Conservation (phyloP, 2,329 filamentous ascomycete species). For the Scedosporium minutisporum region DNA sequence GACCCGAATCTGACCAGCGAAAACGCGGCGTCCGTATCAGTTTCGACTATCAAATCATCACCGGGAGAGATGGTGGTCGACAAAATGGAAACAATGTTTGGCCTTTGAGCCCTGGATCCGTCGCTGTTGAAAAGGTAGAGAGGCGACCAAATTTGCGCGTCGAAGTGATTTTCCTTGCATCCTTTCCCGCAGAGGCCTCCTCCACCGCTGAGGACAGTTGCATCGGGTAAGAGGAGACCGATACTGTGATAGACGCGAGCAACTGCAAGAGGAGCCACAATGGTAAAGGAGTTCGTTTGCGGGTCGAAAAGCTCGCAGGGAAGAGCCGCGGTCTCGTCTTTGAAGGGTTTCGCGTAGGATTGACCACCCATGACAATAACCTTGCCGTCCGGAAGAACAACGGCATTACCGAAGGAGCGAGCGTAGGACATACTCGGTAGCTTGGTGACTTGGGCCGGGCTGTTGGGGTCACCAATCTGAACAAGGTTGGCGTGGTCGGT, state of each 20-base stretch:
- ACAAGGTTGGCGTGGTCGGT: conserved; percentile 38
- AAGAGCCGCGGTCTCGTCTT: conserved; percentile 30
- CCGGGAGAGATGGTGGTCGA: conserved; percentile 22
- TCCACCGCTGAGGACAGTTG: conserved; percentile 38
- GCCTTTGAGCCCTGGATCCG: conserved; percentile 28
- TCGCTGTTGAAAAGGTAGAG: conserved; percentile 42
- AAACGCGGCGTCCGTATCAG: conserved; percentile 19
- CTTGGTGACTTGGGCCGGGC: conserved; percentile 3
- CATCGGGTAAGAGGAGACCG: conserved; percentile 39
- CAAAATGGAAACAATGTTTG: conserved; percentile 26
- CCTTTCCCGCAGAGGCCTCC: conserved; percentile 39
- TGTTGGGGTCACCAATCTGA: conserved; percentile 26
- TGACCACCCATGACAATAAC: conserved; percentile 40
- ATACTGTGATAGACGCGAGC: conserved; percentile 41
- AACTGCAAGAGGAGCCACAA: conserved; percentile 26
- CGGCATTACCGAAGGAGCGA: conserved; percentile 34
- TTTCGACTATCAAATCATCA: conserved; percentile 13
- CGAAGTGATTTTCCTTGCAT: conserved; percentile 37
- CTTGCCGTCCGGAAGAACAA: conserved; percentile 38
- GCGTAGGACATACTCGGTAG: conserved; percentile 21
- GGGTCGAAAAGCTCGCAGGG: conserved; percentile 38
- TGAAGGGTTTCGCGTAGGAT: conserved; percentile 29
- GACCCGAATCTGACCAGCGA: conserved; percentile 38
- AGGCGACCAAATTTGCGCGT: conserved; percentile 46
- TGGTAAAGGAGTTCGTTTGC: conserved; percentile 25